Conservation (phyloP, 345 rosid species). For the Arabidopsis arenosa region DNA sequence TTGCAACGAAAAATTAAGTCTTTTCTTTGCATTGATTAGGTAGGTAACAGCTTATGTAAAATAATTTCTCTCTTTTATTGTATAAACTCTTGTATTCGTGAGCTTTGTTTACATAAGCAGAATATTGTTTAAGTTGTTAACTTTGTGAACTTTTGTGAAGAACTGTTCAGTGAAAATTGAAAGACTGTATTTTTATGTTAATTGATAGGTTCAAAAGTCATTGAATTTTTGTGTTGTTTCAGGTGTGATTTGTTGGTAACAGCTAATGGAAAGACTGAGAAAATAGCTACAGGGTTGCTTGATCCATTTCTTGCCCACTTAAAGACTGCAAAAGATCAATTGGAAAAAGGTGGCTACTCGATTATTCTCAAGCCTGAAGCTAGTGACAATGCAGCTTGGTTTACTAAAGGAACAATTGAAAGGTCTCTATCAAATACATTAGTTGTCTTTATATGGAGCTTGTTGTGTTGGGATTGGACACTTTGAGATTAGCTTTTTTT, state of each 20-base stretch:
- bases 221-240: slow-evolving; percentile 10
- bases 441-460: background rate
- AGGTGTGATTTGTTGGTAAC: slow-evolving; percentile 92
- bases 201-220: background rate
- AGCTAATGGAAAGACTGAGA: slow-evolving; percentile 82
- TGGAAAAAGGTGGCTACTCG: slow-evolving; percentile 91
- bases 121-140: background rate
- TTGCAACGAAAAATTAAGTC: background rate
- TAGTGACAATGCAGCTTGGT: slow-evolving; percentile 69
- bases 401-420: slow-evolving; percentile 80
- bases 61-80: background rate
- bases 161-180: background rate
- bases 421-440: slow-evolving; percentile 51
- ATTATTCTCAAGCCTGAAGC: slow-evolving; percentile 74
- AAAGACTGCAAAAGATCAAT: slow-evolving; percentile 81
- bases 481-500: slow-evolving; percentile 5
- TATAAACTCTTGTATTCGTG: background rate
- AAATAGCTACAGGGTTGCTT: slow-evolving; percentile 86
- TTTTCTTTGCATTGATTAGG: slow-evolving; percentile 7
- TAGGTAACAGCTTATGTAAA: background rate
- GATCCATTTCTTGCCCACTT: slow-evolving; percentile 91
- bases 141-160: background rate
- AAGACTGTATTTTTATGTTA: background rate
- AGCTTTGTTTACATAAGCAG: background rate
- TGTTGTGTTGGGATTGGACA: slow-evolving; percentile 1